These are phyloP conservation scores for Beauveria scarabaeidicola DNA, from an alignment of 2,329 filamentous ascomycete species.

Conservation along the genomic window DNA sequence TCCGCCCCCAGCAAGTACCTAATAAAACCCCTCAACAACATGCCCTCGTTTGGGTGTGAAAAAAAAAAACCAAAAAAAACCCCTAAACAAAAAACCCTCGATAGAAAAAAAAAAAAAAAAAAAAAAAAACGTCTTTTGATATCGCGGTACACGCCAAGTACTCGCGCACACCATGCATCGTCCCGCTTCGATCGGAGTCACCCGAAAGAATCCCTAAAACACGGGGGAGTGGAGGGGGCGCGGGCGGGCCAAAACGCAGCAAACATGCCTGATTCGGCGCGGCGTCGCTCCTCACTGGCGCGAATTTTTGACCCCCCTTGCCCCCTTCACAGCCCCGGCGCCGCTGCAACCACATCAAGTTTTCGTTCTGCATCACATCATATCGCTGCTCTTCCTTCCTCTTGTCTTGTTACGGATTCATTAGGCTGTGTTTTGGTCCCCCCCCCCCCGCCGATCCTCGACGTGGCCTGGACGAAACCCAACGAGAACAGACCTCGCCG, in stretches of 20 bases:
- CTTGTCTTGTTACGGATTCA: too few relatives aligned
- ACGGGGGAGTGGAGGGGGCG: background rate
- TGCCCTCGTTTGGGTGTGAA: background rate
- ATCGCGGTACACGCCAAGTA: background rate
- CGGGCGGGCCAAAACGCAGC: too few relatives aligned
- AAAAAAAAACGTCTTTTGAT: background rate
- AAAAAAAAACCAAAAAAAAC: too few relatives aligned
- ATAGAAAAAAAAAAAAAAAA: background rate
- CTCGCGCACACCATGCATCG: slow-evolving; percentile 1
- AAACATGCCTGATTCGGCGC: background rate
- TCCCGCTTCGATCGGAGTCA: slow-evolving; percentile 12
- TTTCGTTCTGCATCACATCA: too few relatives aligned
- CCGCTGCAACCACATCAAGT: too few relatives aligned
- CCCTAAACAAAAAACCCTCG: background rate
- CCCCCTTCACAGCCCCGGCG: background rate
- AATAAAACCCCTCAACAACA: background rate
- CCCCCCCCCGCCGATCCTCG: too few relatives aligned
- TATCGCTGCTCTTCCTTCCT: too few relatives aligned
- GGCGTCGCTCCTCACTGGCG: background rate
- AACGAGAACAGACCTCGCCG: too few relatives aligned
- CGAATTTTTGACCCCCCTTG: background rate
- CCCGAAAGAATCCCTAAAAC: slow-evolving; percentile 10
- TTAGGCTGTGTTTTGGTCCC: too few relatives aligned
- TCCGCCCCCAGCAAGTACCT: background rate
- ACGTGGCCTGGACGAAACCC: too few relatives aligned